Base-by-base conservation (phyloP, 2,329 filamentous ascomycete genomes). In the Colletotrichum paranaense region DNA sequence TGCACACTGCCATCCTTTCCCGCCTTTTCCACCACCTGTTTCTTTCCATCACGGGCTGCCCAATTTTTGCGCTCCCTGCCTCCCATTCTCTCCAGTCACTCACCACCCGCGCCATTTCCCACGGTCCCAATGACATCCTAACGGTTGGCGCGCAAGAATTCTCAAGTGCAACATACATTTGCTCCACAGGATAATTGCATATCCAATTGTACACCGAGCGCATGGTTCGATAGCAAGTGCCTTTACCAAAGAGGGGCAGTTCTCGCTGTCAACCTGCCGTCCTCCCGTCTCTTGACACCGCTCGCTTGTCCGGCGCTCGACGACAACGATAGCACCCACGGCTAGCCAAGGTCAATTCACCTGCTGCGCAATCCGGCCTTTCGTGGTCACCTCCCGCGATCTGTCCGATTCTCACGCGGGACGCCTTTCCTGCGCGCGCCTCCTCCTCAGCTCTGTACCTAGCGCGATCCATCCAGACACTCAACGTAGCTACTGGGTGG, bases 171-270 rank as follows among this genome's bases (percentile, higher is more conserved):
- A n/a, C 59, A 53, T 53, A 28, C 19, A 55, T 22, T 56, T 35
- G 24, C 52, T 26, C n/a, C 26, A 14, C 35, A 56, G 28, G n/a
- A 19, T 32, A 22, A 26, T 53, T 28, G 46, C 32, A 38, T 32
- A 24, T 64, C 35, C 28, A 24, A n/a, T 22, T 38, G 62, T 28
- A 49, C 66, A n/a, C 32, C 38, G 26, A 55, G 49, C 69, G 65
- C 59, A 72, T 72, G 65, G 49, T 73, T 58, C 42, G 35, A 53
- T 53, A 38, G 46, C 11, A 26, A 63, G 52, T 22, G 49, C 35
- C 58, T 24, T 46, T 57, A 60, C 46, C 28, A 42, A 65, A 67
- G 67, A 73, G 67, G 67, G 67, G 71, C 67, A 60, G 71, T 46
- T 28, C 49, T 42, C 35, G 26, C 67, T 22, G 60, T 49, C 35